phyloP scores from a whole-genome alignment of 1,284 basidiomycete species.

The Cryptococcus sp. region DNA sequence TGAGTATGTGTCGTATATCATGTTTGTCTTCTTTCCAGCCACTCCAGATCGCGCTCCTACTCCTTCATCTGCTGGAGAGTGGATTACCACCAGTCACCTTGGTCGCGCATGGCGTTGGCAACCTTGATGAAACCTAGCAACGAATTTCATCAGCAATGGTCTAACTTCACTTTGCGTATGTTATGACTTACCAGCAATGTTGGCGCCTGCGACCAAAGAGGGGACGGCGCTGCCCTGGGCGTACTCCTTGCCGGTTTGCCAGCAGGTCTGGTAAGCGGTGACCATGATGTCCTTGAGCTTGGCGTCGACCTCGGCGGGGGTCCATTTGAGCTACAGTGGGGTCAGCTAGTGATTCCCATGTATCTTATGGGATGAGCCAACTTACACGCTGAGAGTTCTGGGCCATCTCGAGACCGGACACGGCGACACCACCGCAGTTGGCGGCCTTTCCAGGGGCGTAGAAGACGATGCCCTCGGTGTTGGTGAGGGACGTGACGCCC shows the following conservation, averaged over 20 bases:
- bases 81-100: slow-evolving; percentile 70
- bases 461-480: slow-evolving; percentile 57
- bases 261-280: slow-evolving; percentile 66
- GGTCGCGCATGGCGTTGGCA: slow-evolving; percentile 65
- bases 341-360: background rate
- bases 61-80: background rate
- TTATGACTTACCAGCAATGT: slow-evolving; percentile 63
- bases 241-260: slow-evolving; percentile 64
- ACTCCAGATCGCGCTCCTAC: no score
- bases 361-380: slow-evolving; percentile 8
- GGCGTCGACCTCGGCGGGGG: slow-evolving; percentile 67
- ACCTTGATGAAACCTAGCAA: slow-evolving; percentile 64
- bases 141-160: slow-evolving; percentile 47
- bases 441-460: slow-evolving; percentile 73
- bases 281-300: slow-evolving; percentile 77
- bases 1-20: no score
- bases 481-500: slow-evolving; percentile 54
- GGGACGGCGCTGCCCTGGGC: slow-evolving; percentile 62
- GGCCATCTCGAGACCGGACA: slow-evolving; percentile 69
- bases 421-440: slow-evolving; percentile 70
- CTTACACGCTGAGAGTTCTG: slow-evolving; percentile 71
- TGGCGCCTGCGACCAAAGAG: slow-evolving; percentile 69
- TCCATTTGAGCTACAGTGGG: slow-evolving; percentile 56
- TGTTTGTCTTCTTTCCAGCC: no score
- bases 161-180: slow-evolving; percentile 16